A percentile compares a stretch with the other conserved stretches of the same genome.
Conservation (phyloP, 148 eudicot species). For the Fagopyrum esculentum region DNA sequence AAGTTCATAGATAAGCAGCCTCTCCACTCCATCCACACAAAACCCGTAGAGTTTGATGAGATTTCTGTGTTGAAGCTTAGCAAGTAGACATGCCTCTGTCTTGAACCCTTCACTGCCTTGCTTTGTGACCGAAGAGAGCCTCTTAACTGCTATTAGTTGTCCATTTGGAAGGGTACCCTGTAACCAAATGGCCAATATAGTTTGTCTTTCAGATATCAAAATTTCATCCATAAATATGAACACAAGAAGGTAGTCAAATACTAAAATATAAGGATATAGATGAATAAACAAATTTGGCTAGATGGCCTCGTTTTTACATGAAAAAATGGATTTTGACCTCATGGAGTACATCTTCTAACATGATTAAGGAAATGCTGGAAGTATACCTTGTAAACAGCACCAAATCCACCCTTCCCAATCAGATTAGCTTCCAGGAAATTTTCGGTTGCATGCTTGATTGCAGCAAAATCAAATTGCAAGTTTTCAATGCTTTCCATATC, state of each 20-base stretch:
- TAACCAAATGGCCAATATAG: not conserved
- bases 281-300: no score
- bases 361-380: not conserved
- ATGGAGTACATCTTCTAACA: not conserved
- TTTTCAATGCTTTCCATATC: constrained; percentile 12
- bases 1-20: constrained; percentile 6
- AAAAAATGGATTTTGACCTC: no score
- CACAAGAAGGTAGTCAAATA: not conserved
- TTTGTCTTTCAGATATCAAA: not conserved
- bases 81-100: constrained; percentile 8
- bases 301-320: no score
- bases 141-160: constrained; percentile 2
- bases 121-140: not conserved
- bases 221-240: not conserved
- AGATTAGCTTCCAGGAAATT: constrained; percentile 9
- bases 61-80: constrained; percentile 14
- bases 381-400: constrained; percentile 11
- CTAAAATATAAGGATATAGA: not conserved
- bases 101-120: constrained; percentile 10
- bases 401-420: constrained; percentile 10
- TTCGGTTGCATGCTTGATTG: constrained; percentile 1
- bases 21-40: constrained; percentile 11
- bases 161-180: constrained; percentile 14
- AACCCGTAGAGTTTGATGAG: constrained; percentile 10
- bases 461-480: constrained; percentile 10